A percentile compares a stretch with the other conserved stretches of the same genome.
Conservation (phyloP, 164 flowering plant genomes). For the Chimonanthus praecox region DNA sequence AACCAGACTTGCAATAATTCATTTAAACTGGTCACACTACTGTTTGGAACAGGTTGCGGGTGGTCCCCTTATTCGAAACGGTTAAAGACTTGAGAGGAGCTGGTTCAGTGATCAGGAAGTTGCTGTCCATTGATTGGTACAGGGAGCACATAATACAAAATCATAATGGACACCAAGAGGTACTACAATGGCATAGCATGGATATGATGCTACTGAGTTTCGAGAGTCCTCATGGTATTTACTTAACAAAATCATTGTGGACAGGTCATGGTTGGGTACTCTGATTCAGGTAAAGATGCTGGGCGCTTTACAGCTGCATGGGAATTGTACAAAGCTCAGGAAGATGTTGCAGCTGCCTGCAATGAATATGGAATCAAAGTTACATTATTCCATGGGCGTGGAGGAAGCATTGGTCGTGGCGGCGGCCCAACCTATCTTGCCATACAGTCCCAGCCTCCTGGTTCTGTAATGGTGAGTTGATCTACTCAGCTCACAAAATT, state of each 20-base stretch:
- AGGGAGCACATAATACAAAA: conserved; percentile 66
- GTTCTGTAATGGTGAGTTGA: conserved; percentile 81
- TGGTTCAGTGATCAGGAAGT: conserved; percentile 80
- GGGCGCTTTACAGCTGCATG: conserved; percentile 96
- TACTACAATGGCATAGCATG: conserved; percentile 12
- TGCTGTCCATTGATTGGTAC: conserved; percentile 91
- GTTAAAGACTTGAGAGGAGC: conserved; percentile 89
- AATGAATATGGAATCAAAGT: conserved; percentile 82
- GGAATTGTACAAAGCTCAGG: conserved; percentile 97
- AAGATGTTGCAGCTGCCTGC: conserved; percentile 92
- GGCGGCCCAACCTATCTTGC: conserved; percentile 97
- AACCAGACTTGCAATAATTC: neutral
- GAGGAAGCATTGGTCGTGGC: conserved; percentile 97
- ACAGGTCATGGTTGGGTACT: conserved; percentile 98
- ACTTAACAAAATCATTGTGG: conserved; percentile 7
- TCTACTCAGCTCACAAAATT: neutral
- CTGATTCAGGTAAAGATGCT: conserved; percentile 95
- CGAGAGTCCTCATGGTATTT: neutral
- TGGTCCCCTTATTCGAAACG: conserved; percentile 95
- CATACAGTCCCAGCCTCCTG: conserved; percentile 97
- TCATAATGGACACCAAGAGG: conserved; percentile 95
- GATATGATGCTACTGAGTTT: conserved; percentile 22
- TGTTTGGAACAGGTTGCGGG: conserved; percentile 41
- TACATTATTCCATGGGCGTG: conserved; percentile 96
- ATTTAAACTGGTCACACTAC: neutral